These are phyloP conservation scores for Withania somnifera DNA, from an alignment of 305 asterid species.

Conservation along the genomic window DNA sequence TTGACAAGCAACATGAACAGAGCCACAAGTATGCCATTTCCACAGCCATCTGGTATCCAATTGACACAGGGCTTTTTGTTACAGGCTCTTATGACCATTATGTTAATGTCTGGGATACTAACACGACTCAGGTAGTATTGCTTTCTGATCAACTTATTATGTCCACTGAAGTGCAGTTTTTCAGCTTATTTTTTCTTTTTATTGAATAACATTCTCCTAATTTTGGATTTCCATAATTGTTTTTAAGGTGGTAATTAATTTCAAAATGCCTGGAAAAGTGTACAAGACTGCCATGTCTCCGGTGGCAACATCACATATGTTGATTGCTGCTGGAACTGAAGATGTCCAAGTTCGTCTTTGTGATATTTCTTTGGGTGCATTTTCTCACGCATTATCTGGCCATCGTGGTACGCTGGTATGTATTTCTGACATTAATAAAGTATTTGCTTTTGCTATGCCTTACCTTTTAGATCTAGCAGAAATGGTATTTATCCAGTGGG, in stretches of 20 bases:
- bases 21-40: conserved; percentile 75
- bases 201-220: neutral
- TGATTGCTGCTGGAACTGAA: conserved; percentile 92
- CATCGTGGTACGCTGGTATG: conserved; percentile 70
- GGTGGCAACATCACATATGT: conserved; percentile 78
- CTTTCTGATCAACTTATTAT: neutral
- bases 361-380: conserved; percentile 94
- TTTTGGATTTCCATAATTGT: conserved; percentile 8
- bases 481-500: neutral
- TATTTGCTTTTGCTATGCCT: neutral
- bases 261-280: conserved; percentile 98
- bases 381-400: conserved; percentile 92
- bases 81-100: conserved; percentile 91
- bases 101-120: conserved; percentile 94
- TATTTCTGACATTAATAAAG: neutral
- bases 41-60: conserved; percentile 89
- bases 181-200: neutral
- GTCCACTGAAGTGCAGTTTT: neutral
- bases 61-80: conserved; percentile 80
- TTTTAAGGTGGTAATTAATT: conserved; percentile 62
- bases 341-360: conserved; percentile 98
- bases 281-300: conserved; percentile 89
- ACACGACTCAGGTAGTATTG: conserved; percentile 53
- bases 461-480: neutral
- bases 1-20: conserved; percentile 79